Conservation (phyloP, 108 stramenopile genomes). For the Cyclotella atomus region DNA sequence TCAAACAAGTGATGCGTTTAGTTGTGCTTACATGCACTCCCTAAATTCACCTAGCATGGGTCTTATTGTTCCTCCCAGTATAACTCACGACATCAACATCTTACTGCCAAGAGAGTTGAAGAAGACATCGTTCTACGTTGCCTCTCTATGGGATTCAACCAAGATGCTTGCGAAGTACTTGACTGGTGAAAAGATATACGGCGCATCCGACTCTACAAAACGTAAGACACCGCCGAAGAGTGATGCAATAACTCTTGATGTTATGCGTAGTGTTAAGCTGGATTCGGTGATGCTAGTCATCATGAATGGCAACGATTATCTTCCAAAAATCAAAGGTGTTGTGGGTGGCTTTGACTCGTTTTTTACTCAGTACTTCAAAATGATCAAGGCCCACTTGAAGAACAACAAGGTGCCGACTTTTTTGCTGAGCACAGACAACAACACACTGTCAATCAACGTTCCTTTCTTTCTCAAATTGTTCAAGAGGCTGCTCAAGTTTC, state of each 20-base stretch:
- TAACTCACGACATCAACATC: conserved; percentile 86
- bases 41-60: conserved; percentile 48
- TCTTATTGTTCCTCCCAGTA: conserved; percentile 64
- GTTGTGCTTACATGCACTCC: background rate
- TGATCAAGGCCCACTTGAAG: conserved; percentile 39
- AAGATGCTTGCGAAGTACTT: conserved; percentile 46
- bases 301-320: conserved; percentile 92
- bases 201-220: background rate
- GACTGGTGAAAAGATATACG: conserved; percentile 35
- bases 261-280: conserved; percentile 51
- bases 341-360: conserved; percentile 56
- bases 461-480: conserved; percentile 74
- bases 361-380: conserved; percentile 49
- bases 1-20: too few relatives aligned
- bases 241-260: conserved; percentile 15
- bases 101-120: conserved; percentile 57
- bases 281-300: conserved; percentile 83
- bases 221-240: background rate
- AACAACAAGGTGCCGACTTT: conserved; percentile 53
- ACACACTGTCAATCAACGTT: conserved; percentile 67
- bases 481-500: conserved; percentile 20
- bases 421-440: conserved; percentile 58
- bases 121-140: conserved; percentile 35
- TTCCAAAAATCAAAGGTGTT: conserved; percentile 74
- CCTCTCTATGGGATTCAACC: conserved; percentile 79